Percentiles rank a stretch among this genome's conserved stretches.
These are phyloP conservation scores for Kalanchoe fedtschenkoi DNA, from an alignment of 164 flowering plant species.

Conservation along the genomic window DNA sequence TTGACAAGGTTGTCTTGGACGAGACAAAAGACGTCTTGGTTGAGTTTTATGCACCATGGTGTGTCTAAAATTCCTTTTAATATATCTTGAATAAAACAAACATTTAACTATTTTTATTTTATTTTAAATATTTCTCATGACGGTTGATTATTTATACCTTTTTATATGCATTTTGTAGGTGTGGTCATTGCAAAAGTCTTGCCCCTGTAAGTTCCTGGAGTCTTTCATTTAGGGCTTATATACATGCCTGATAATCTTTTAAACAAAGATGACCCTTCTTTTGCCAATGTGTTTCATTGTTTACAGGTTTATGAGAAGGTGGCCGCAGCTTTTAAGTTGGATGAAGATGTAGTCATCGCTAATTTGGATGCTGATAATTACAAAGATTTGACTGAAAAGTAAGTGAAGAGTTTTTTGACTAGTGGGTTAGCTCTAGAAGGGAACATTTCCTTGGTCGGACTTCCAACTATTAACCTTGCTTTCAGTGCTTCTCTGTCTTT, in stretches of 20 bases:
- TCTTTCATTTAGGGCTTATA: background rate
- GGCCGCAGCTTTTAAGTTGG: conserved; percentile 76
- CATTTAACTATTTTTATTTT: background rate
- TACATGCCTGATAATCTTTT: background rate
- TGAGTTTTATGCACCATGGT: conserved; percentile 98
- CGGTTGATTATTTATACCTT: background rate
- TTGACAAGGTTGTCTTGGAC: conserved; percentile 69
- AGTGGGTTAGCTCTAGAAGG: too few relatives aligned
- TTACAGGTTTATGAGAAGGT: conserved; percentile 79
- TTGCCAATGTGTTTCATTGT: background rate
- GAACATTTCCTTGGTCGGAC: too few relatives aligned
- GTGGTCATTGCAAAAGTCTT: conserved; percentile 95
- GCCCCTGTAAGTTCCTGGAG: conserved; percentile 69
- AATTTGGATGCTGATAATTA: conserved; percentile 86
- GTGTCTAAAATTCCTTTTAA: background rate
- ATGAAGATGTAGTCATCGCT: conserved; percentile 81
- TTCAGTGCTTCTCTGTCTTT: too few relatives aligned
- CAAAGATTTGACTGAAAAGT: conserved; percentile 69
- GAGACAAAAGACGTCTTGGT: conserved; percentile 80
- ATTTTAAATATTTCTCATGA: background rate
- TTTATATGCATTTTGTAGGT: conserved; percentile 9
- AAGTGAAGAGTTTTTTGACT: conserved; percentile 7
- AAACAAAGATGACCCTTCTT: background rate
- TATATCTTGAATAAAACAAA: background rate
- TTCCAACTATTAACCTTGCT: too few relatives aligned